Base-by-base conservation (phyloP, 2,329 filamentous ascomycete genomes). In the Colletotrichum musae region DNA sequence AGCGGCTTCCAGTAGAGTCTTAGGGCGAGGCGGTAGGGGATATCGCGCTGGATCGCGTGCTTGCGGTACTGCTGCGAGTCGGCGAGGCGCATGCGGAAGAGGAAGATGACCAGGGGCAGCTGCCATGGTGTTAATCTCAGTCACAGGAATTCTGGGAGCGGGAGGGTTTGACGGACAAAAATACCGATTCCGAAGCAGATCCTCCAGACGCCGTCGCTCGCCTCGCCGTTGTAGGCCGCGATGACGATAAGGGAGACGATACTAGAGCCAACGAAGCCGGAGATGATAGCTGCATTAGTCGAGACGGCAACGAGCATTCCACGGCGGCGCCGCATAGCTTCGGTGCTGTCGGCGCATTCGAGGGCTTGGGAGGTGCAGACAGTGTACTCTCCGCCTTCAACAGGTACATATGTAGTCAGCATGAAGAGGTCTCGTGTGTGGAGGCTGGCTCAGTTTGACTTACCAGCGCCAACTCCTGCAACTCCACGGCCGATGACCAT, bases 21-120 rank as follows among this genome's bases (percentile, higher is more conserved):
- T 15, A 76, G 51, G 1, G 74, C 73, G 26, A 71, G 59, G 53
- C 62, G 58, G 68, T 72, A 70, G 0, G 66, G 75, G n/a, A 76
- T 71, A 18, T 75, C 58, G 16, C 57, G 51, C 59, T 76, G 73
- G 50, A 77, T 76, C 6, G 75, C 75, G 18, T 76, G 74, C 13
- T 74, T 75, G 28, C 65, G 56, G 58, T 76, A 77, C 43, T 76
- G 75, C 85, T 77, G 88, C 58, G 79, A 88, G 76, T 84, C 87
- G 59, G 84, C 75, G 72, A 85, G 83, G 51, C 80, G 85, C 43
- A 89, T 75, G 12, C 87, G 85, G 68, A 89, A 86, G 74, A 87
- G 87, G 58, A 88, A 85, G 16, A 89, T 80, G 1, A 81, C 80
- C 4, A 89, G 76, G 0, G 87, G 87, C 6, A 77, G 48, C 66